Evolutionary conservation across 1,284 basidiomycete species (phyloP).

Genomic region (Boletus calvinii): DNA sequence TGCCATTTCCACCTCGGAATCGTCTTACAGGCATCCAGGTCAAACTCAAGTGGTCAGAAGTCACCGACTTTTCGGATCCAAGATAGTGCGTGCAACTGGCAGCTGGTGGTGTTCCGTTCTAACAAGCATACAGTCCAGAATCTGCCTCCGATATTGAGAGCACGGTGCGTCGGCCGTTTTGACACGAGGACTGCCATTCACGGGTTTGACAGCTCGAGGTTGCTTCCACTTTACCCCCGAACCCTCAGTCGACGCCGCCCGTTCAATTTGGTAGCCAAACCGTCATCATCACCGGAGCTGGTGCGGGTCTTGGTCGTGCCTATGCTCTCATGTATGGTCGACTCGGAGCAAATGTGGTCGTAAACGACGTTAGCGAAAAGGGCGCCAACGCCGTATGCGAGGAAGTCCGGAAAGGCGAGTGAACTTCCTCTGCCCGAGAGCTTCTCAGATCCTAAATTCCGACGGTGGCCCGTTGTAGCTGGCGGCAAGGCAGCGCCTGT

Average conservation of each 20-base stretch:
- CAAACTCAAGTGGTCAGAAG: slow-evolving; percentile 77
- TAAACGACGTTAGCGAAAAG: slow-evolving; percentile 93
- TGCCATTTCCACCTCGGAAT: not conserved
- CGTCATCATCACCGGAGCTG: slow-evolving; percentile 92
- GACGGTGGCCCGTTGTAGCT: slow-evolving; percentile 40
- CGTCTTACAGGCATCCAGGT: slow-evolving; percentile 44
- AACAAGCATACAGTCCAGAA: slow-evolving; percentile 51
- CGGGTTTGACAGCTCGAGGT: slow-evolving; percentile 57
- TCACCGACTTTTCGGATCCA: slow-evolving; percentile 79
- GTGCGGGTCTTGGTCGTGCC: slow-evolving; percentile 88
- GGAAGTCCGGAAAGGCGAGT: slow-evolving; percentile 77
- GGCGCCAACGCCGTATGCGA: slow-evolving; percentile 83
- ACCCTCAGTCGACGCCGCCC: slow-evolving; percentile 69
- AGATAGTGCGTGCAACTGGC: slow-evolving; percentile 58
- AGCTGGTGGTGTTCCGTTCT: not conserved
- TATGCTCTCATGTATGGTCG: slow-evolving; percentile 91
- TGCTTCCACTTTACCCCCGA: slow-evolving; percentile 67
- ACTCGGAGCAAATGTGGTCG: slow-evolving; percentile 93
- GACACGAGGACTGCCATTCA: slow-evolving; percentile 3
- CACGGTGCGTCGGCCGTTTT: slow-evolving; percentile 41
- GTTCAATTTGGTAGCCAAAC: slow-evolving; percentile 90
- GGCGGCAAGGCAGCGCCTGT: slow-evolving; percentile 89
- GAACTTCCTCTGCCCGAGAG: not conserved
- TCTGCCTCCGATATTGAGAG: slow-evolving; percentile 71
- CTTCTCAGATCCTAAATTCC: not conserved